Evolutionary conservation across 768 basidiomycete genomes (phyloP).

Genomic region (Leccinellum rugosiceps): DNA sequence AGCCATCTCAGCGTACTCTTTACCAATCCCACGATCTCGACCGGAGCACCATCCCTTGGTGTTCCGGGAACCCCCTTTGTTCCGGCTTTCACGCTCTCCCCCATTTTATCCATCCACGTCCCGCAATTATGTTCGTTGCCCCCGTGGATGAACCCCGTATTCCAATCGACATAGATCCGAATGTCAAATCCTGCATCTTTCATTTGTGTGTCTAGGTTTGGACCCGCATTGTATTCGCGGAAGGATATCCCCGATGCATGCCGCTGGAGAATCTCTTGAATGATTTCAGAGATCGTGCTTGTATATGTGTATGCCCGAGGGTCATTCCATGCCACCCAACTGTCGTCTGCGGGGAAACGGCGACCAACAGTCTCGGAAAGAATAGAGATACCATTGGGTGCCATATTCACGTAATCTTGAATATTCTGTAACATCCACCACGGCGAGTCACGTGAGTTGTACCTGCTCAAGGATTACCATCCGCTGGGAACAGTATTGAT

Average conservation of each 20-base stretch:
- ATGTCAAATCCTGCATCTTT: slow-evolving; percentile 89
- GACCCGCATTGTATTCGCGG: slow-evolving; percentile 94
- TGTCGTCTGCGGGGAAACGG: slow-evolving; percentile 93
- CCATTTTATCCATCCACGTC: slow-evolving; percentile 99
- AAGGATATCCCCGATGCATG: slow-evolving; percentile 92
- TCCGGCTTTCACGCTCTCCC: slow-evolving; percentile 85
- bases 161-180: slow-evolving; percentile 93
- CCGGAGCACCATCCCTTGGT: slow-evolving; percentile 91
- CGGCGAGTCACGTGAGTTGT: slow-evolving; percentile 96
- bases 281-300: slow-evolving; percentile 86
- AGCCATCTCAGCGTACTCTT: slow-evolving; percentile 95
- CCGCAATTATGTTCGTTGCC: slow-evolving; percentile 87
- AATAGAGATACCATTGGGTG: slow-evolving; percentile 80
- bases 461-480: slow-evolving; percentile 40
- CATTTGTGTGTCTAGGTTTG: slow-evolving; percentile 98
- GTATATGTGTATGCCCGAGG: slow-evolving; percentile 76
- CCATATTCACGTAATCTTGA: slow-evolving; percentile 84
- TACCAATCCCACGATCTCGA: slow-evolving; percentile 91
- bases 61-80: slow-evolving; percentile 96
- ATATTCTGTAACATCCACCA: slow-evolving; percentile 99
- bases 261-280: slow-evolving; percentile 94
- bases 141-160: slow-evolving; percentile 84
- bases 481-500: neutral
- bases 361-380: slow-evolving; percentile 81
- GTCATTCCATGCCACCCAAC: slow-evolving; percentile 92